Percentiles rank a stretch among this genome's conserved stretches.
phyloP scores from a whole-genome alignment of 768 basidiomycete genomes.

The Ramaria rubella region DNA sequence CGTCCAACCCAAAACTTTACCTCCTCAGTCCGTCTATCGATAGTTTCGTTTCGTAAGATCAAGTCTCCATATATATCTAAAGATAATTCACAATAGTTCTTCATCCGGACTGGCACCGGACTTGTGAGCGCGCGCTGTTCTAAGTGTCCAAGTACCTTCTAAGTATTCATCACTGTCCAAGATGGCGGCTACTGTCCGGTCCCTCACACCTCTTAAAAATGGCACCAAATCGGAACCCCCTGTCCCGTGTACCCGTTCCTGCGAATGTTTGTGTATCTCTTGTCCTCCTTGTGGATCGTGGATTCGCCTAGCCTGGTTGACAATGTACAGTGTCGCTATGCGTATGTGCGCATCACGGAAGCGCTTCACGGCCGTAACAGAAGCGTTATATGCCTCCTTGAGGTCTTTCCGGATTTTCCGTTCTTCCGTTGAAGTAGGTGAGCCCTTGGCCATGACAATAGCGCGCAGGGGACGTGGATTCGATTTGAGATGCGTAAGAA shows the following conservation, averaged over 20 bases:
- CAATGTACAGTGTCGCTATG: conserved; percentile 68
- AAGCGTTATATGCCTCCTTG: conserved; percentile 53
- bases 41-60: no score
- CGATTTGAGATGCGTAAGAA: conserved; percentile 57
- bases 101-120: no score
- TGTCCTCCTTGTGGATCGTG: no score
- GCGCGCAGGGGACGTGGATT: conserved; percentile 56
- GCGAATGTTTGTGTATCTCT: background rate
- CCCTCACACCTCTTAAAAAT: conserved; percentile 68
- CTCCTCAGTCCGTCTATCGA: no score
- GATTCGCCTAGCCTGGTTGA: conserved; percentile 52
- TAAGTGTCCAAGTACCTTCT: no score
- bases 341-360: conserved; percentile 75
- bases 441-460: conserved; percentile 34
- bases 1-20: no score
- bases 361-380: conserved; percentile 57
- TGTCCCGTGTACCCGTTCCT: conserved; percentile 50
- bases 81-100: no score
- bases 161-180: no score
- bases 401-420: conserved; percentile 22
- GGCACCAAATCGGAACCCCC: conserved; percentile 74
- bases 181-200: conserved; percentile 52
- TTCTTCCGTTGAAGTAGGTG: conserved; percentile 2
- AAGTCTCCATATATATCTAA: no score
- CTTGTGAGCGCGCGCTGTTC: no score